Evolutionary conservation across 805 yeast species (phyloP).

Genomic region (Saccharomycopsis capsularis): DNA sequence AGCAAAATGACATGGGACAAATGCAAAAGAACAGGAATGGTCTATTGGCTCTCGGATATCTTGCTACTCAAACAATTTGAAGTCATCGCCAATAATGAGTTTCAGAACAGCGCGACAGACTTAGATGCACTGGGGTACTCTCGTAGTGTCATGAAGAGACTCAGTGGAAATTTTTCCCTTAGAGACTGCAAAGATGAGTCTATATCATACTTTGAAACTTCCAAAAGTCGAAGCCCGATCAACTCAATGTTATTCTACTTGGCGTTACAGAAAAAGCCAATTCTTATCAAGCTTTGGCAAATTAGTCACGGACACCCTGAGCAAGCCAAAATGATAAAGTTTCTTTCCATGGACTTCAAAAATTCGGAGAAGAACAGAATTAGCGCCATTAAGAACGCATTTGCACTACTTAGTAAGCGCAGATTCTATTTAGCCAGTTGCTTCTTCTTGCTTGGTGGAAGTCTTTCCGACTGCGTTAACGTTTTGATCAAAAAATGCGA

Average conservation of each 20-base stretch:
- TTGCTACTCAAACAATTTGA: conserved; percentile 53
- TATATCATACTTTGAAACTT: conserved; percentile 10
- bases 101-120: conserved; percentile 37
- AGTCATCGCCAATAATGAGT: conserved; percentile 64
- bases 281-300: conserved; percentile 78
- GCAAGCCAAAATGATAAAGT: conserved; percentile 71
- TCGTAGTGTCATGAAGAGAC: not conserved
- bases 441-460: conserved; percentile 73
- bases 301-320: conserved; percentile 70
- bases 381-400: conserved; percentile 91
- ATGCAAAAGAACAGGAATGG: conserved; percentile 52
- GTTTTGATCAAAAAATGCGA: conserved; percentile 61
- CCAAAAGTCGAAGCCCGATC: conserved; percentile 58
- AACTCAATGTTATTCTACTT: conserved; percentile 66
- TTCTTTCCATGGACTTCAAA: conserved; percentile 68
- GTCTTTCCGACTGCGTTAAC: conserved; percentile 69
- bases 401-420: conserved; percentile 82
- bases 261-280: conserved; percentile 70
- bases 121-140: no score
- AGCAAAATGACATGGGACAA: conserved; percentile 49
- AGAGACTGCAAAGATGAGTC: not conserved
- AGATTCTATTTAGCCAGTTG: conserved; percentile 82
- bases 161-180: not conserved
- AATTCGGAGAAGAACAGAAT: conserved; percentile 68
- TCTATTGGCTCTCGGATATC: conserved; percentile 58